Base-by-base conservation (phyloP, 2,329 filamentous ascomycete genomes). In the Teratosphaeria gauchensis region DNA sequence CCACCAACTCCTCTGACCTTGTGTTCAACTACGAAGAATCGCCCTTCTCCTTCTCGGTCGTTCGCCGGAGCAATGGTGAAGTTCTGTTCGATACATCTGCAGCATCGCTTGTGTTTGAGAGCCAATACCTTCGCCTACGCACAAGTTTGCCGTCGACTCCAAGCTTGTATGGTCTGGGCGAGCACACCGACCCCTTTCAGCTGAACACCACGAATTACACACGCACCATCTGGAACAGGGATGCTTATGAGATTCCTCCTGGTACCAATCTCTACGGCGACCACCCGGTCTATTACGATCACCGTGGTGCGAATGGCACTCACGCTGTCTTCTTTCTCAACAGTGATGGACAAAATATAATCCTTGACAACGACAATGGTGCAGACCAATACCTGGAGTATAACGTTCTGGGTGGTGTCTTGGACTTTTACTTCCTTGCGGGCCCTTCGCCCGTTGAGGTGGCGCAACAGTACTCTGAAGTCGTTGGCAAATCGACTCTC, bases 161-260 rank as follows among this genome's bases (percentile, higher is more conserved):
- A 0, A 83, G 87, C 65, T 75, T 94, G 5, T 94, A 94, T 69
- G 89, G 90, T 0, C 78, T 92, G 1, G 89, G 89, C 38, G 89
- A 92, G 73, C 87, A 90, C 69, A 85, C 82, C 2, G 88, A 92
- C 64, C 78, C 84, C 1, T 72, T 72, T 31, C 58, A 28, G 24
- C 53, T 58, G 4, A 59, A 60, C 31, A 63, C 42, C 7, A 58
- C 61, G 24, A 58, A 63, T 53, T 89, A 89, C 70, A 84, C 82
- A 35, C 82, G 88, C 46, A 88, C 86, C 14, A 35, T 55, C 21
- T 55, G 86, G 82, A 84, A 84, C 54, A 79, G 84, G 11, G 88
- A 90, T 72, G 78, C 85, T 1, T 87, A 84, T 61, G 69, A 67
- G 24, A 76, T 84, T 0, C 87, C 87, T 0, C 71, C 76, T 1